Evolutionary conservation across 2,329 filamentous ascomycete species (phyloP).

Genomic region (Ceratocystis cacaofunesta): DNA sequence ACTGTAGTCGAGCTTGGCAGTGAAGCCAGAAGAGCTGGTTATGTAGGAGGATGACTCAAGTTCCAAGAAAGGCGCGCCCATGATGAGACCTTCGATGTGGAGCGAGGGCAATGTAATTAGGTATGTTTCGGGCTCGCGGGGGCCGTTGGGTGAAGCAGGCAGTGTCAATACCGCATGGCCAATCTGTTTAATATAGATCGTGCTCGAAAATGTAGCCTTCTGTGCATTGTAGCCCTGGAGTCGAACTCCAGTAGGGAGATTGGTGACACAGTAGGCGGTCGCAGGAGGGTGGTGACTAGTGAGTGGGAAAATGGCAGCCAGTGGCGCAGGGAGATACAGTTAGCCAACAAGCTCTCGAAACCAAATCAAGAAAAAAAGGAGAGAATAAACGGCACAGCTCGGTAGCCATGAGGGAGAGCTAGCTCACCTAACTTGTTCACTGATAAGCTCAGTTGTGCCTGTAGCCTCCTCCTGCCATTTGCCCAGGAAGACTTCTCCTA

Average conservation of each 20-base stretch:
- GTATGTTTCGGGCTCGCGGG: constrained; percentile 48
- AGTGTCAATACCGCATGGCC: constrained; percentile 76
- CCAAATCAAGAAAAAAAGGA: neutral
- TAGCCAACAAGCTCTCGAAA: neutral
- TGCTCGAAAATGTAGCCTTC: constrained; percentile 85
- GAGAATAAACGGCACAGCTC: neutral
- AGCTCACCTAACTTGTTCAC: constrained; percentile 71
- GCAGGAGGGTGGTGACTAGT: constrained; percentile 76
- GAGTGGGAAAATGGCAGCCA: neutral
- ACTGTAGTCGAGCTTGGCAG: constrained; percentile 80
- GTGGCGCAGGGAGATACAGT: neutral
- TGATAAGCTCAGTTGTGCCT: constrained; percentile 73
- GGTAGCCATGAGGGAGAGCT: neutral
- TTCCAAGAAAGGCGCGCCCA: constrained; percentile 77
- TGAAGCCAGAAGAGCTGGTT: constrained; percentile 70
- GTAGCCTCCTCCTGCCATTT: constrained; percentile 64
- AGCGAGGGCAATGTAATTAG: constrained; percentile 81
- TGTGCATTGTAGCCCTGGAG: constrained; percentile 88
- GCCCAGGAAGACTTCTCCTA: constrained; percentile 87
- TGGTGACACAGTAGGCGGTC: constrained; percentile 86
- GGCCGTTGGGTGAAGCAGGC: constrained; percentile 29
- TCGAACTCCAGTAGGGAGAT: constrained; percentile 64
- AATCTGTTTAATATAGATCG: constrained; percentile 89
- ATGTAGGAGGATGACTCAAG: constrained; percentile 77
- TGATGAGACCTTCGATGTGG: constrained; percentile 87